These are phyloP conservation scores for Zymoseptoria tritici DNA, from an alignment of 2,329 filamentous ascomycete genomes.

Conservation along the genomic window DNA sequence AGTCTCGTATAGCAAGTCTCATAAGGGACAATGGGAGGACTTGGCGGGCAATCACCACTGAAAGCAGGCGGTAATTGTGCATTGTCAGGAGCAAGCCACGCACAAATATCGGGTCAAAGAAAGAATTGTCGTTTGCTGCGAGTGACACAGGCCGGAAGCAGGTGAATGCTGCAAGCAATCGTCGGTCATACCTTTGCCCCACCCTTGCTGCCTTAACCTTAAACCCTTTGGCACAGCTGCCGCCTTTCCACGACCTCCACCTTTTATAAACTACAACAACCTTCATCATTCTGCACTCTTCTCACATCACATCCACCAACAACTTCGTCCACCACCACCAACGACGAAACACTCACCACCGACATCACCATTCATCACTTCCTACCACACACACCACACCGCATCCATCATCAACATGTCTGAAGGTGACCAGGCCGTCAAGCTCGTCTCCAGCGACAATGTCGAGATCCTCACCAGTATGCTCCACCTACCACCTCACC, in stretches of 20 bases:
- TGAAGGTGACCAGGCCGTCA: slow-evolving; percentile 32
- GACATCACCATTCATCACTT: slow-evolving; percentile 6
- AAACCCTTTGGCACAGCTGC: neutral
- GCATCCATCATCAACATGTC: slow-evolving; percentile 26
- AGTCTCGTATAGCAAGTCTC: neutral
- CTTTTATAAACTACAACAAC: neutral
- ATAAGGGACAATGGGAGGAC: neutral
- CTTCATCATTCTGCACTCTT: neutral
- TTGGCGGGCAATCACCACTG: neutral
- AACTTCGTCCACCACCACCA: neutral
- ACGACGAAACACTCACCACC: slow-evolving; percentile 1
- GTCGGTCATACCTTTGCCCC: neutral
- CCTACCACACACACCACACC: neutral
- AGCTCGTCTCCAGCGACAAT: slow-evolving; percentile 41
- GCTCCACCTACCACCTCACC: slow-evolving; percentile 6
- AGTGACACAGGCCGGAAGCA: neutral
- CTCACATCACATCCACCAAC: slow-evolving; percentile 3
- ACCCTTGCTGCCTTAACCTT: neutral
- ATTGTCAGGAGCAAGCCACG: neutral
- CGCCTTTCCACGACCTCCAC: neutral
- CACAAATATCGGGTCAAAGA: neutral
- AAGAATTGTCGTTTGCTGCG: neutral
- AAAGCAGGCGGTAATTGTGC: neutral
- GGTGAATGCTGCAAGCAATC: neutral
- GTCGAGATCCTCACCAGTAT: slow-evolving; percentile 37